Evolutionary conservation across 257 asterid genomes (phyloP).

Genomic region (Ophiorrhiza pumila): DNA sequence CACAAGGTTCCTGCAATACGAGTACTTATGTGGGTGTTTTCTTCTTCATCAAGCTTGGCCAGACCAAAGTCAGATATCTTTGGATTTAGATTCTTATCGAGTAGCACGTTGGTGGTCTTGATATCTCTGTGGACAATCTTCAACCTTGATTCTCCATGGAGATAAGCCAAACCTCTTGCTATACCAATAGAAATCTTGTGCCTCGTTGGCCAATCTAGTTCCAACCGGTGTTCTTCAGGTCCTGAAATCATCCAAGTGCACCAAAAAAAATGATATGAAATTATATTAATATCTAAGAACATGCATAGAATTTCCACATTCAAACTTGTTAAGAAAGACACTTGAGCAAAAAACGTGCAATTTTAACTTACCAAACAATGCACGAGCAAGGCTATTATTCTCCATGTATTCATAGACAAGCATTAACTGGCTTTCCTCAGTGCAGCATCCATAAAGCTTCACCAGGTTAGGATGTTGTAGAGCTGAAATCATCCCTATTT

Average conservation of each 20-base stretch:
- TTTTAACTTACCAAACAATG: slow-evolving; percentile 56
- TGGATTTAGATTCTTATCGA: slow-evolving; percentile 26
- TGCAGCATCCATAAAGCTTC: slow-evolving; percentile 68
- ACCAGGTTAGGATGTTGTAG: slow-evolving; percentile 77
- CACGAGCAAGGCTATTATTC: slow-evolving; percentile 79
- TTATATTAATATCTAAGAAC: not conserved
- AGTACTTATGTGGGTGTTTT: slow-evolving; percentile 32
- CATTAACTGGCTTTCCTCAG: slow-evolving; percentile 69
- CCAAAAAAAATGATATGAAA: not conserved
- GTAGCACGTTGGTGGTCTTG: slow-evolving; percentile 34
- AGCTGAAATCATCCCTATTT: slow-evolving; percentile 90
- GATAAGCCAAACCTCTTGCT: slow-evolving; percentile 32
- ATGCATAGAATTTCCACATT: not conserved
- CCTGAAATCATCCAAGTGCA: slow-evolving; percentile 14
- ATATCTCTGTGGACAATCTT: slow-evolving; percentile 35
- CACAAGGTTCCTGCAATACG: slow-evolving; percentile 36
- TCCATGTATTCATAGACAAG: slow-evolving; percentile 72
- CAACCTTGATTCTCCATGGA: slow-evolving; percentile 30
- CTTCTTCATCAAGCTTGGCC: slow-evolving; percentile 33
- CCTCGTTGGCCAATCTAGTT: slow-evolving; percentile 30
- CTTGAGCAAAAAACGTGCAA: not conserved
- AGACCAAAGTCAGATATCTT: slow-evolving; percentile 41
- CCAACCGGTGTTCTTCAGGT: slow-evolving; percentile 21
- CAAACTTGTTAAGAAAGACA: not conserved
- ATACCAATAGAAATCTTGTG: slow-evolving; percentile 22